Evolutionary conservation across 176 grass and related monocot genomes (phyloP), one percentile per base, ranked within the genome.

Genomic region (Oryza glaberrima): DNA sequence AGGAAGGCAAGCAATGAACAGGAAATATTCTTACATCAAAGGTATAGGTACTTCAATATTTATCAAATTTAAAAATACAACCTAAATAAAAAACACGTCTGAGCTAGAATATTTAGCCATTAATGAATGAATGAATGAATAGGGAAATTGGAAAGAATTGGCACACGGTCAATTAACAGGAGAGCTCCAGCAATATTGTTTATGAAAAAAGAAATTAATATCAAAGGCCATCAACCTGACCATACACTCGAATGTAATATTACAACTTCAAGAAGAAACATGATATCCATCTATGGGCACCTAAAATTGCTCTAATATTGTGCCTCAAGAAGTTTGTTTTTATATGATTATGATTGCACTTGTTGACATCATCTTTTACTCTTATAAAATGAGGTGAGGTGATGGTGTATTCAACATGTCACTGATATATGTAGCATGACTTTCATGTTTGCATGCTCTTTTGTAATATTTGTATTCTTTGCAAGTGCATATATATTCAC

Each of bases 171-270:
- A 61, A 81, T 52, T 16, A 65, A 66, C 58, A 78, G 63, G 65
- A 78, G 36, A 78, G 6, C 48, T 77, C 28, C 43, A 56, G 25
- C 7, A 41, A 26, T 58, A 34, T 71, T 34, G 6, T 52, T 56
- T 15, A 75, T 68, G 38, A 65, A 81, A 30, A 86, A 25, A 26
- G 35, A 80, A 73, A 73, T 30, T 41, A 80, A 34, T 54, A 72
- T 78, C 51, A 65, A n/a, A 66, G 73, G 69, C 47, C 58, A 46
- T 80, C 44, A 28, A 56, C 36, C 36, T 58, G 5, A 82, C n/a
- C 22, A 3, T 69, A 75, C 64, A 80, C 19, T 70, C 40, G 7
- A 43, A 76, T 47, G 49, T 20, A 76, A 82, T 67, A 32, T 23
- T 76, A 19, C 19, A 45, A 43, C 34, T 87, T 69, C 45, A 79